These are phyloP conservation scores for Millerozyma miso DNA, from an alignment of 805 yeast genomes.

Conservation along the genomic window DNA sequence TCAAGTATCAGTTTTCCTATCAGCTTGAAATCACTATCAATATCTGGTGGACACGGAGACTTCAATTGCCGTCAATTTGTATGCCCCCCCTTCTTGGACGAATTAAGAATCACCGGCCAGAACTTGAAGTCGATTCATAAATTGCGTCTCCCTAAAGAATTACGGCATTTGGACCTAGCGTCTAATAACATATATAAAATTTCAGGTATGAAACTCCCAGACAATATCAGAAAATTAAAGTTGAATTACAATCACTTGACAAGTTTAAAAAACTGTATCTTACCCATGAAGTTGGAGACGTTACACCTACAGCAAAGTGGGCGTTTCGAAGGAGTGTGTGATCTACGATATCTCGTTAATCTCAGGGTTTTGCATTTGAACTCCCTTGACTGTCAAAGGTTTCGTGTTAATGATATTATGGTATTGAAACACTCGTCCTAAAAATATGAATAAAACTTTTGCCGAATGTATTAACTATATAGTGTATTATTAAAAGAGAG, in stretches of 20 bases:
- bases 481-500: background rate
- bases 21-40: background rate
- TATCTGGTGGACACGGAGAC: background rate
- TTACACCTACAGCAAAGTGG: background rate
- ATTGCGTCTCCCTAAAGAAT: background rate
- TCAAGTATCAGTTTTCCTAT: background rate
- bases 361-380: background rate
- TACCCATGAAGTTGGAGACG: background rate
- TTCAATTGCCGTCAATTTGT: slow-evolving; percentile 1
- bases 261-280: background rate
- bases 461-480: background rate
- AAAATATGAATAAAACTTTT: background rate
- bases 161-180: background rate
- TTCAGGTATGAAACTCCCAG: background rate
- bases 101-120: background rate
- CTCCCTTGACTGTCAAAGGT: background rate
- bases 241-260: background rate
- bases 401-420: background rate
- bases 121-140: slow-evolving; percentile 1
- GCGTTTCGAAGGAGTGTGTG: background rate
- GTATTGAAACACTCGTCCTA: background rate
- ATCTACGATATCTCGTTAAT: background rate
- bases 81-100: slow-evolving; percentile 1
- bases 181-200: slow-evolving; percentile 1
- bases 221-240: background rate